Conservation (phyloP, 2,329 filamentous ascomycete species). For the Cladosporium sp. region DNA sequence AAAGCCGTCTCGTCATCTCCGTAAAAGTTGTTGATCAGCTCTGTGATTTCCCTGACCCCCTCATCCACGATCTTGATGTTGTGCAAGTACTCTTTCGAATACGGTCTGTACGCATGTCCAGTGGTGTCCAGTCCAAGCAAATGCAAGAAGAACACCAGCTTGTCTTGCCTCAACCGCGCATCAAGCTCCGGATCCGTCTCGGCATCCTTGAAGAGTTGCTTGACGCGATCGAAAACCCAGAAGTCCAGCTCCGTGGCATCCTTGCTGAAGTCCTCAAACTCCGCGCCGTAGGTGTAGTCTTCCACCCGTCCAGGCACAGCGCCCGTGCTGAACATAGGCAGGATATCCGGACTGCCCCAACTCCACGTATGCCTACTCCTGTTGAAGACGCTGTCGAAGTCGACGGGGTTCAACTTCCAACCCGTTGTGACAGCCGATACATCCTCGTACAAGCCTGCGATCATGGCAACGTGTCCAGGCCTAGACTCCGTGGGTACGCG, state of each 20-base stretch:
- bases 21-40: conserved; percentile 81
- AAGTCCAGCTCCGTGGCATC: conserved; percentile 75
- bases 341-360: conserved; percentile 95
- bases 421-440: conserved; percentile 95
- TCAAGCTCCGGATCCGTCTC: conserved; percentile 70
- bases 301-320: conserved; percentile 81
- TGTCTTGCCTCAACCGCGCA: conserved; percentile 68
- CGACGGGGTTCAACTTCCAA: conserved; percentile 96
- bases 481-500: conserved; percentile 94
- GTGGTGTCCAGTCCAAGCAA: conserved; percentile 86
- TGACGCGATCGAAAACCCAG: conserved; percentile 95
- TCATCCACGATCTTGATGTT: conserved; percentile 93
- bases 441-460: conserved; percentile 94
- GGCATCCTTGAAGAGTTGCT: conserved; percentile 75
- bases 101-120: conserved; percentile 79
- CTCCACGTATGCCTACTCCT: conserved; percentile 95
- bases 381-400: conserved; percentile 99
- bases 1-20: conserved; percentile 77
- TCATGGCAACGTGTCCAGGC: conserved; percentile 92
- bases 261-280: conserved; percentile 83
- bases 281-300: conserved; percentile 74
- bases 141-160: conserved; percentile 91
- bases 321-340: conserved; percentile 96
- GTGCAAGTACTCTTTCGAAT: conserved; percentile 88
- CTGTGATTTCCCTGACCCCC: conserved; percentile 76